phyloP scores from a whole-genome alignment of 768 basidiomycete genomes.

The Suillus subalutaceus region DNA sequence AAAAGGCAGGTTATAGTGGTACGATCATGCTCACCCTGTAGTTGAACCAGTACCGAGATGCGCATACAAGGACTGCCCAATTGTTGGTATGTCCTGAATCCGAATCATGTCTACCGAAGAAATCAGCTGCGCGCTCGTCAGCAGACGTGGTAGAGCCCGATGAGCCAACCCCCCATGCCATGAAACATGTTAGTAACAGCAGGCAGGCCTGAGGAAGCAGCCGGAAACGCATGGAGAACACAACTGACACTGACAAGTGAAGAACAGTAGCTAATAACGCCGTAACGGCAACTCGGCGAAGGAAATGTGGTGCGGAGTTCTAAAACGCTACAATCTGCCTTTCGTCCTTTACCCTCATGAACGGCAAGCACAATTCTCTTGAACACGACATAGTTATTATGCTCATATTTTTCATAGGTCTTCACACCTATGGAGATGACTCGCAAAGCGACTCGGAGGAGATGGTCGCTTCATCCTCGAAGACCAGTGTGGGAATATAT shows the following conservation, averaged over 20 bases:
- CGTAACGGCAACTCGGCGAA: conserved; percentile 31
- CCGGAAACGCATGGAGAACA: conserved; percentile 24
- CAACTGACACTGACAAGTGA: background rate
- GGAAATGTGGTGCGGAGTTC: conserved; percentile 24
- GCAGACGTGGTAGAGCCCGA: conserved; percentile 18
- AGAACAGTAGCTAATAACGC: background rate
- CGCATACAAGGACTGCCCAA: conserved; percentile 96
- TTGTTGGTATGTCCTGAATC: conserved; percentile 82
- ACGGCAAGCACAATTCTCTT: conserved; percentile 26
- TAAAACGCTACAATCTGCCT: conserved; percentile 17
- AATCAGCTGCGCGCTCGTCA: conserved; percentile 44
- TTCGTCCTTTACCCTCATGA: conserved; percentile 26
- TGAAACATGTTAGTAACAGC: conserved; percentile 38
- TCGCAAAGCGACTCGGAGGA: conserved; percentile 61
- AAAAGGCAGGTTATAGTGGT: background rate
- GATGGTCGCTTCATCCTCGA: conserved; percentile 36
- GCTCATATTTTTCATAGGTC: conserved; percentile 41
- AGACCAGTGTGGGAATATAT: conserved; percentile 12
- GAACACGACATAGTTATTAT: conserved; percentile 2
- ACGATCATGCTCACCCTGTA: conserved; percentile 74
- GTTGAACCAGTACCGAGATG: conserved; percentile 98
- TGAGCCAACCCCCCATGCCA: conserved; percentile 36
- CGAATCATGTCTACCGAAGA: conserved; percentile 46
- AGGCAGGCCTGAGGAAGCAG: conserved; percentile 25
- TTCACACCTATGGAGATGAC: conserved; percentile 67